Conservation (phyloP, 768 basidiomycete species). For the Epithele typhae region DNA sequence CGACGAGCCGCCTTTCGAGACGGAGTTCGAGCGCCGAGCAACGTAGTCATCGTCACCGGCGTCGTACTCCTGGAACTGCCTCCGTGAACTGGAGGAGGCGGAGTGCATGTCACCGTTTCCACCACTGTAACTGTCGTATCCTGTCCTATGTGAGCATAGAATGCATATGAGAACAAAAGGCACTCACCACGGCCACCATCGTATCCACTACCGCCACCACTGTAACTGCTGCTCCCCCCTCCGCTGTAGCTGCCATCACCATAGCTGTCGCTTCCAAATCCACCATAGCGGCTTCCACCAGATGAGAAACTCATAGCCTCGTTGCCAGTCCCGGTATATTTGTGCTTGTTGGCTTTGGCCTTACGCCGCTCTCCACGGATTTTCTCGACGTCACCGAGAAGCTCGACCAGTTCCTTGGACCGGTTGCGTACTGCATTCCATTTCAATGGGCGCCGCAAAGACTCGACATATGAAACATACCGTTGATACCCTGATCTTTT, state of each 20-base stretch:
- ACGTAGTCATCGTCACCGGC: constrained; percentile 82
- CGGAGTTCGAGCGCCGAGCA: constrained; percentile 37
- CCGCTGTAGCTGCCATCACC: constrained; percentile 30
- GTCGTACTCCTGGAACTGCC: constrained; percentile 89
- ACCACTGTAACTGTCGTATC: constrained; percentile 1
- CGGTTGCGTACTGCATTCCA: constrained; percentile 79
- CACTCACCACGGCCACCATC: constrained; percentile 27
- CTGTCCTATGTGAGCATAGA: too few species aligned
- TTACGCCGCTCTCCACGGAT: constrained; percentile 88
- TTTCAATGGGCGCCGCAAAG: not conserved
- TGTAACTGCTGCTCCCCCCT: constrained; percentile 28
- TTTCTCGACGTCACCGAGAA: constrained; percentile 86
- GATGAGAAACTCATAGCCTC: constrained; percentile 67
- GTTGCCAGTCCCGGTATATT: constrained; percentile 85
- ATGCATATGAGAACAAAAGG: not conserved
- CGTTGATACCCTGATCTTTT: constrained; percentile 97
- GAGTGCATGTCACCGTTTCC: constrained; percentile 39
- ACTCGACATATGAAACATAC: constrained; percentile 35
- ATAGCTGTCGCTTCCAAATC: constrained; percentile 58
- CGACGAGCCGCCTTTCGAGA: constrained; percentile 27
- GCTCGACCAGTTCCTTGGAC: constrained; percentile 86
- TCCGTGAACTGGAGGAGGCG: constrained; percentile 50
- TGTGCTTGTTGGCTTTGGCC: constrained; percentile 86
- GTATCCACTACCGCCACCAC: constrained; percentile 26
- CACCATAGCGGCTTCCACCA: constrained; percentile 58